These are phyloP conservation scores for Elaeis guineensis DNA, from an alignment of 176 grass and related monocot species.

Conservation along the genomic window DNA sequence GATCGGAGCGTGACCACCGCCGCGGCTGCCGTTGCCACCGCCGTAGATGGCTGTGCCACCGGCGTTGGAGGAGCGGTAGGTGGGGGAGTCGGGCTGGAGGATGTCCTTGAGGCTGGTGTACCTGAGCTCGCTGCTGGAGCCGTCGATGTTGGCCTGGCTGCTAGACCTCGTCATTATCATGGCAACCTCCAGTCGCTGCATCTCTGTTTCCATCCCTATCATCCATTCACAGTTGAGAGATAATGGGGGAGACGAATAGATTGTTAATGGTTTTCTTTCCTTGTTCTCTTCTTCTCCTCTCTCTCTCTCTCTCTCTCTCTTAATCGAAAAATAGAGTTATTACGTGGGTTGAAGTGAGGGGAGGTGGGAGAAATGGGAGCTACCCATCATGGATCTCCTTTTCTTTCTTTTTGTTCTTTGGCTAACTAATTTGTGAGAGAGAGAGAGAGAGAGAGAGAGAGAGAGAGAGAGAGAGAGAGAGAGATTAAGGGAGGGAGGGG, in stretches of 20 bases:
- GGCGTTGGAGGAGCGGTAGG: neutral
- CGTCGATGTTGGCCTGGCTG: slow-evolving; percentile 21
- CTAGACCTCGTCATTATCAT: slow-evolving; percentile 16
- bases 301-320: too few relatives aligned
- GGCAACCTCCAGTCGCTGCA: slow-evolving; percentile 27
- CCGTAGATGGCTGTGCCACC: neutral
- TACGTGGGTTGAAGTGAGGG: neutral
- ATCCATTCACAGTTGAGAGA: slow-evolving; percentile 1
- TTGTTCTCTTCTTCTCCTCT: too few relatives aligned
- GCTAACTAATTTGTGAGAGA: too few relatives aligned
- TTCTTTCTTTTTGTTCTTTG: too few relatives aligned
- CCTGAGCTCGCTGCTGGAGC: slow-evolving; percentile 16
- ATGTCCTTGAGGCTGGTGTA: slow-evolving; percentile 87
- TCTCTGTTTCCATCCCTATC: slow-evolving; percentile 26
- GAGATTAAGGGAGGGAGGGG: slow-evolving; percentile 17
- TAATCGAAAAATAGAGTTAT: too few relatives aligned
- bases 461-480: neutral
- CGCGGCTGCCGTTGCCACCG: neutral
- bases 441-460: too few relatives aligned
- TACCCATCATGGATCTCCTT: too few relatives aligned
- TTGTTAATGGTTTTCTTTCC: neutral
- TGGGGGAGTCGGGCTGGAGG: slow-evolving; percentile 17
- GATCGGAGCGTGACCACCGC: slow-evolving; percentile 7
- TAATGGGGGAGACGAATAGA: too few relatives aligned
- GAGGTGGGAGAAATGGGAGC: neutral